phyloP scores from a whole-genome alignment of 257 asterid species.

The Jacaranda copaia region DNA sequence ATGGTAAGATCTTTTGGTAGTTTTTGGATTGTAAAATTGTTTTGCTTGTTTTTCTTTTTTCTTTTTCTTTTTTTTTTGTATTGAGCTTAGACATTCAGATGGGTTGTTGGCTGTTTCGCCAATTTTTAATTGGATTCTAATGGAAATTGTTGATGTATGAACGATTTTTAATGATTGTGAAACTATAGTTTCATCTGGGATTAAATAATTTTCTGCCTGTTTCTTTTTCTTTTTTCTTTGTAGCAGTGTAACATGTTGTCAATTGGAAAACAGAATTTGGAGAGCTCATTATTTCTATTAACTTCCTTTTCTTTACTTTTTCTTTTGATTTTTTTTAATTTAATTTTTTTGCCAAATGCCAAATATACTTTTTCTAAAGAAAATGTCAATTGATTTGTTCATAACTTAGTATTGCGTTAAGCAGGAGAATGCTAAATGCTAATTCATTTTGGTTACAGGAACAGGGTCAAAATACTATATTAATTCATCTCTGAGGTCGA shows the following conservation, averaged over 20 bases:
- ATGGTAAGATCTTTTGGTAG: no score
- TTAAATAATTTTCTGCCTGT: not conserved
- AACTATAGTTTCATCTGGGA: not conserved
- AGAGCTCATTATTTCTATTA: not conserved
- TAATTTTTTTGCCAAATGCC: not conserved
- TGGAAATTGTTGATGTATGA: not conserved
- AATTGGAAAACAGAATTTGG: not conserved
- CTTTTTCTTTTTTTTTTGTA: not conserved
- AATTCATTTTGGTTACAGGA: not conserved
- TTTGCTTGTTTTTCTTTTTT: no score
- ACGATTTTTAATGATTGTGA: not conserved
- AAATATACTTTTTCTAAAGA: no score
- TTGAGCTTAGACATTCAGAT: not conserved
- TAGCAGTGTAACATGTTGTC: not conserved
- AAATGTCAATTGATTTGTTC: not conserved
- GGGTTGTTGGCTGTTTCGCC: not conserved
- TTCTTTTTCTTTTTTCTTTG: not conserved
- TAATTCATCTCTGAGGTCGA: constrained; percentile 1
- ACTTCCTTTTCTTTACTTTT: not conserved
- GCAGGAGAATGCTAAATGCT: not conserved
- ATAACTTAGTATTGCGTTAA: not conserved
- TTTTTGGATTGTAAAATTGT: no score
- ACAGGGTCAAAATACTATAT: not conserved
- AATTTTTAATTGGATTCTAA: not conserved
- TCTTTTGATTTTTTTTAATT: not conserved